Conservation (phyloP, 73 alveolate species). For the Paraurostyla sp. region DNA sequence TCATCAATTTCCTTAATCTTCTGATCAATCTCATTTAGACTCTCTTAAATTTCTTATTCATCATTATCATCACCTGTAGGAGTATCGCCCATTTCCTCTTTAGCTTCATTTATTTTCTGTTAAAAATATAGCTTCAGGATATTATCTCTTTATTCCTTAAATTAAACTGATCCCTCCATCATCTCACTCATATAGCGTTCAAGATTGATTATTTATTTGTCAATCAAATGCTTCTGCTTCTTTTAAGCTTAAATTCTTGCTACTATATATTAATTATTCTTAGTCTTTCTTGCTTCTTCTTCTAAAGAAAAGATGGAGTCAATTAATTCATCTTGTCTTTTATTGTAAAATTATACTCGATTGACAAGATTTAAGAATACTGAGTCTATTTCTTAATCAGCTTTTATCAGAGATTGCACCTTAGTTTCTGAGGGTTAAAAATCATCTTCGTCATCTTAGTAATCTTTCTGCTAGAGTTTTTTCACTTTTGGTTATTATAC, state of each 20-base stretch:
- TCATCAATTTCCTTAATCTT: background rate
- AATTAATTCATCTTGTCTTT: background rate
- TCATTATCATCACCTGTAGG: constrained; percentile 1
- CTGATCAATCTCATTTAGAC: constrained; percentile 1
- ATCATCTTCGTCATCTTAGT: too few species aligned
- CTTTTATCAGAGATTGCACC: background rate
- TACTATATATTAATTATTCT: background rate
- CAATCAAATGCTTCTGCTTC: background rate
- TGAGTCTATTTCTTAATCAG: constrained; percentile 35
- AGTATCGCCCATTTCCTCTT: background rate
- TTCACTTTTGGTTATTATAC: too few species aligned
- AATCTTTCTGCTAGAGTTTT: too few species aligned
- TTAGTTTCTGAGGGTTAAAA: too few species aligned
- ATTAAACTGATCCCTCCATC: constrained; percentile 8
- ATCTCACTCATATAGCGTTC: background rate
- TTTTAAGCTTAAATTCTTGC: background rate
- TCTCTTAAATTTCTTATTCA: background rate
- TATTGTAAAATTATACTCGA: background rate
- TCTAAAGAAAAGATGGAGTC: background rate
- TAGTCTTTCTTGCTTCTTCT: background rate
- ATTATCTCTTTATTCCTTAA: constrained; percentile 19
- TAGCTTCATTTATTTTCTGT: background rate
- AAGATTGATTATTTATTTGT: background rate
- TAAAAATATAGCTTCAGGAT: background rate
- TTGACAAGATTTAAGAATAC: background rate